phyloP scores from a whole-genome alignment of 2,329 filamentous ascomycete genomes.

The Sporothrix brunneoviolacea region DNA sequence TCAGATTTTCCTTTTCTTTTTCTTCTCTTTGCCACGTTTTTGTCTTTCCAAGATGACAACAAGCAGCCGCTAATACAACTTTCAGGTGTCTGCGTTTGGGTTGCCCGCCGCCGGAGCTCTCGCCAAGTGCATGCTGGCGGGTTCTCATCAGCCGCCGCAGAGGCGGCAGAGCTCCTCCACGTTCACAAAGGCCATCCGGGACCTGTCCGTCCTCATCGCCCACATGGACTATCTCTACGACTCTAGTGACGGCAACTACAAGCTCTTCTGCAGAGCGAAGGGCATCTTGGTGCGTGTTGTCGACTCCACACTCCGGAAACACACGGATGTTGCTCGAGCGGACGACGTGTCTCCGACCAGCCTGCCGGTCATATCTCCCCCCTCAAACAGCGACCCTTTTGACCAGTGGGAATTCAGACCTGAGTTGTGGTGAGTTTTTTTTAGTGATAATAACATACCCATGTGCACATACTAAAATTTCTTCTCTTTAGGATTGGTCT shows the following conservation, averaged over 20 bases:
- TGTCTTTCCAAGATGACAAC: no score
- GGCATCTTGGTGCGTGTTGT: slow-evolving; percentile 2
- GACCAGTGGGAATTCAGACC: slow-evolving; percentile 6
- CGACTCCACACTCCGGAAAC: neutral
- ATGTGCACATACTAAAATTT: no score
- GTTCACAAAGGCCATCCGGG: slow-evolving; percentile 3
- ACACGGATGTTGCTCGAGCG: neutral
- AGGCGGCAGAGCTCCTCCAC: neutral
- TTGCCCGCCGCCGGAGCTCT: slow-evolving; percentile 10
- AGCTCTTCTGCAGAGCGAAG: slow-evolving; percentile 11
- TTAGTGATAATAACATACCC: no score
- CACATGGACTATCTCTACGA: slow-evolving; percentile 12
- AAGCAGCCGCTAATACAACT: no score
- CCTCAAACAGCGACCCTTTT: neutral
- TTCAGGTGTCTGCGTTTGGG: slow-evolving; percentile 6
- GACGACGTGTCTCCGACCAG: neutral
- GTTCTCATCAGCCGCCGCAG: neutral
- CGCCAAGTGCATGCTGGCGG: slow-evolving; percentile 6
- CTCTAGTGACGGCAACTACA: slow-evolving; percentile 12
- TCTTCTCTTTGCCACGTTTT: no score
- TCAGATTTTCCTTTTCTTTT: no score
- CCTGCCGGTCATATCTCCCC: neutral
- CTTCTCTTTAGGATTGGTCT: slow-evolving; percentile 22
- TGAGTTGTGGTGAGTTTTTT: no score
- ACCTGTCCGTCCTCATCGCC: slow-evolving; percentile 8